phyloP scores from a whole-genome alignment of 2,329 filamentous ascomycete genomes.

The Penicillium corylophilum region DNA sequence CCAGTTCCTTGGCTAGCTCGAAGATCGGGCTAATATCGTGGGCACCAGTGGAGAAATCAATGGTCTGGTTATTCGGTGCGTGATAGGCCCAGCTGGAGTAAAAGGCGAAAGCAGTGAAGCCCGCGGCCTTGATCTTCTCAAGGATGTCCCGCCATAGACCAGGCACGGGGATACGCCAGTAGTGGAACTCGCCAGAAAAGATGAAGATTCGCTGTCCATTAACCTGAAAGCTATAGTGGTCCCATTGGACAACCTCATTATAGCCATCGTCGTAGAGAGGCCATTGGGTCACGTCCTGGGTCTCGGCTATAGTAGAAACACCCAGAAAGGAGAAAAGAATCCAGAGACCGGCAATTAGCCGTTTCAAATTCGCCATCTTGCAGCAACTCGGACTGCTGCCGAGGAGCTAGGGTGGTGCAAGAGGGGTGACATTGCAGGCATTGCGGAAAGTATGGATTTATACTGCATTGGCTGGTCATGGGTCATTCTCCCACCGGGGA shows the following conservation, averaged over 20 bases:
- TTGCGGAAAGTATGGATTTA: conserved; percentile 1
- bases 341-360: conserved; percentile 10
- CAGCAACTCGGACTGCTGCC: conserved; percentile 4
- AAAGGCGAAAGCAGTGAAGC: conserved; percentile 51
- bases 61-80: conserved; percentile 43
- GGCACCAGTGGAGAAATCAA: conserved; percentile 55
- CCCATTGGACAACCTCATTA: conserved; percentile 51
- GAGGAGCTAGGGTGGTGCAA: background rate
- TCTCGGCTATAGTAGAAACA: conserved; percentile 2
- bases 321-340: conserved; percentile 13
- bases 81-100: conserved; percentile 53
- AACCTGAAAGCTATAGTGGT: conserved; percentile 54
- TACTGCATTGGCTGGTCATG: background rate
- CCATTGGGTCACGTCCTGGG: conserved; percentile 36
- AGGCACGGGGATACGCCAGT: conserved; percentile 53
- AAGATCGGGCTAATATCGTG: conserved; percentile 55
- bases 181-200: conserved; percentile 56
- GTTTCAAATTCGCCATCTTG: conserved; percentile 9
- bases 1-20: conserved; percentile 54
- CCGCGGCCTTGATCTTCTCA: conserved; percentile 53
- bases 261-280: conserved; percentile 51
- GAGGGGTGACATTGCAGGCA: background rate
- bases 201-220: conserved; percentile 54
- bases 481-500: background rate
- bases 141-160: conserved; percentile 53